These are phyloP conservation scores for Arctostaphylos glauca DNA, from an alignment of 148 eudicot species.

Conservation along the genomic window DNA sequence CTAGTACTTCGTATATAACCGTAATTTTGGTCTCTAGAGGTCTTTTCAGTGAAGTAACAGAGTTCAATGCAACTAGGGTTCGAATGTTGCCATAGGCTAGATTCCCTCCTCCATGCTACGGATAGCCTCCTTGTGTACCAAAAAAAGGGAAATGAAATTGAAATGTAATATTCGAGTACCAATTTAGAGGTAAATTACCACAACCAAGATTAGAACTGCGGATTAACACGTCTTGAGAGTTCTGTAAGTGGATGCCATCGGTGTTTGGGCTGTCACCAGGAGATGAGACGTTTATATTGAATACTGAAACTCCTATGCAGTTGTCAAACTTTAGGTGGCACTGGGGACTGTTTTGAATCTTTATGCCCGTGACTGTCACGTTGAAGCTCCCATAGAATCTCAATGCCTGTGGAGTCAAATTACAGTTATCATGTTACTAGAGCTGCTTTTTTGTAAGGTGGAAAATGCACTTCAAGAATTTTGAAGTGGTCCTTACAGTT, in stretches of 20 bases:
- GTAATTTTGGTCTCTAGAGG: background rate
- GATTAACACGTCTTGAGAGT: constrained; percentile 76
- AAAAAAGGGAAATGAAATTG: background rate
- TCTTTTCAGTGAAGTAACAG: background rate
- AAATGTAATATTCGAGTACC: background rate
- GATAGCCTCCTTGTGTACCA: background rate
- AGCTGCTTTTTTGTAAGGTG: background rate
- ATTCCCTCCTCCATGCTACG: background rate
- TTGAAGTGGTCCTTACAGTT: constrained; percentile 56
- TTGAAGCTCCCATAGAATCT: constrained; percentile 81
- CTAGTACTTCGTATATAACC: background rate
- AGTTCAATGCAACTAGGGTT: background rate
- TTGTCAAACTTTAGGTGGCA: constrained; percentile 87
- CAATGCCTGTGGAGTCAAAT: constrained; percentile 60
- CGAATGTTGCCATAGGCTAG: background rate
- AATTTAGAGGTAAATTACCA: constrained; percentile 44
- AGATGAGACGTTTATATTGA: constrained; percentile 52
- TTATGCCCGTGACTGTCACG: constrained; percentile 92
- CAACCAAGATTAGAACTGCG: constrained; percentile 67
- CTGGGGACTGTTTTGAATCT: constrained; percentile 83
- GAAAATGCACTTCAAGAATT: background rate
- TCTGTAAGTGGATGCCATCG: constrained; percentile 89
- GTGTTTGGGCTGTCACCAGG: constrained; percentile 96
- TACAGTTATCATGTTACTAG: background rate
- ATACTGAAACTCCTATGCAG: constrained; percentile 69